Conservation (phyloP, 148 eudicot species). For the Suaeda aralocaspica region DNA sequence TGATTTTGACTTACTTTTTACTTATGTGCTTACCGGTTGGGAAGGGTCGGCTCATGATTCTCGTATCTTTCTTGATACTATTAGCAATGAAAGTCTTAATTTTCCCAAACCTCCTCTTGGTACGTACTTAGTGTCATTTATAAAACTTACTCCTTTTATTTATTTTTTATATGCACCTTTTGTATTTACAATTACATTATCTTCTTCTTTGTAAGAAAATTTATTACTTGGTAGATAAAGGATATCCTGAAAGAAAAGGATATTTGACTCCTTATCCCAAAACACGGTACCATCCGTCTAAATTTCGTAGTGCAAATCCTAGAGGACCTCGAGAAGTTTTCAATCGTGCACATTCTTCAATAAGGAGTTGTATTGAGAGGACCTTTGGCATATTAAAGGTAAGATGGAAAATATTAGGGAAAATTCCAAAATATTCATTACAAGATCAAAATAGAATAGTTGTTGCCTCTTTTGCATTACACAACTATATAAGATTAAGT, state of each 20-base stretch:
- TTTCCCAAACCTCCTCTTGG: no score
- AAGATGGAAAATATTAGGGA: no score
- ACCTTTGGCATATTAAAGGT: no score
- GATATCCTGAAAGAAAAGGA: background rate
- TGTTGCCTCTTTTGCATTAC: background rate
- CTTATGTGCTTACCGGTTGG: background rate
- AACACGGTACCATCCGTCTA: background rate
- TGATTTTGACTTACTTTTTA: background rate
- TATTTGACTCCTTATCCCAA: background rate
- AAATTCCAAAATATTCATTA: background rate
- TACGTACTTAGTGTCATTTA: no score
- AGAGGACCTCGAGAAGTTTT: no score
- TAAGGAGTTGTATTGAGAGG: no score
- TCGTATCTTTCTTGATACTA: background rate
- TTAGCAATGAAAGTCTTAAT: no score
- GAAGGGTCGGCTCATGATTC: background rate
- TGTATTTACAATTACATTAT: no score
- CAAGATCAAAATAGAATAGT: background rate
- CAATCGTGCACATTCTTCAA: no score
- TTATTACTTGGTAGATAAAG: background rate
- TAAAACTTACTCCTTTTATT: no score
- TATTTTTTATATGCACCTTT: no score
- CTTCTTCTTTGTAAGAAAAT: background rate
- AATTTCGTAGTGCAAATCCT: no score
- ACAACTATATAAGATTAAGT: background rate